Conservation (phyloP, 257 asterid species). For the Solanum tarapatanum region DNA sequence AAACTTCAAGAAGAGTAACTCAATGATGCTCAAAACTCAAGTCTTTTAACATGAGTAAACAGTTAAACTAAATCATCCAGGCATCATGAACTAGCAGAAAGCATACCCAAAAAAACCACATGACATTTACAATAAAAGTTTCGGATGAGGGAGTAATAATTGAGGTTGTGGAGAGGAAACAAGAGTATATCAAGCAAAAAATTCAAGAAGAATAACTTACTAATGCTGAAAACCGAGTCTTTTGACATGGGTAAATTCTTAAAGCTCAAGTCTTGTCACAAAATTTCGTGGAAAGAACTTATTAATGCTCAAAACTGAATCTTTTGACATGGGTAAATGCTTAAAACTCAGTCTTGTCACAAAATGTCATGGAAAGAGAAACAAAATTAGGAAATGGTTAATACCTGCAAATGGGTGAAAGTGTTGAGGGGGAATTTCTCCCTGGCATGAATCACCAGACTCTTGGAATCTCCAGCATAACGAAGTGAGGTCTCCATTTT, state of each 20-base stretch:
- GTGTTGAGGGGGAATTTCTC: slow-evolving; percentile 51
- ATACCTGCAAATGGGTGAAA: slow-evolving; percentile 53
- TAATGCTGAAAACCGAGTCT: not conserved
- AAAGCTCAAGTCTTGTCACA: not conserved
- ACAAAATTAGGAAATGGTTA: not conserved
- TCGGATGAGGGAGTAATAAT: not conserved
- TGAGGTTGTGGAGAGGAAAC: not conserved
- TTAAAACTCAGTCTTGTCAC: not conserved
- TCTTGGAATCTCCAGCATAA: slow-evolving; percentile 58
- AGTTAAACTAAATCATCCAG: not conserved
- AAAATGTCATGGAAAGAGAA: not conserved
- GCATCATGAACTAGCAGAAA: not conserved
- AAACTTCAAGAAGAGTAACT: not conserved
- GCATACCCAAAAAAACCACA: not conserved
- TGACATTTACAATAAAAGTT: not conserved
- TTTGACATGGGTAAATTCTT: not conserved
- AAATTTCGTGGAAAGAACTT: not conserved
- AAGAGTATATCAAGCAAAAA: not conserved
- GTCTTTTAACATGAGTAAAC: not conserved
- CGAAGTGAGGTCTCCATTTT: slow-evolving; percentile 87
- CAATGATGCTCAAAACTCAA: not conserved
- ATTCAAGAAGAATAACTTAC: not conserved
- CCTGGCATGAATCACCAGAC: slow-evolving; percentile 71
- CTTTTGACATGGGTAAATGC: not conserved
- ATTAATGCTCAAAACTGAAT: not conserved